These are phyloP conservation scores for Phialemoniopsis sp. DNA, from an alignment of 2,329 filamentous ascomycete species.

Conservation along the genomic window DNA sequence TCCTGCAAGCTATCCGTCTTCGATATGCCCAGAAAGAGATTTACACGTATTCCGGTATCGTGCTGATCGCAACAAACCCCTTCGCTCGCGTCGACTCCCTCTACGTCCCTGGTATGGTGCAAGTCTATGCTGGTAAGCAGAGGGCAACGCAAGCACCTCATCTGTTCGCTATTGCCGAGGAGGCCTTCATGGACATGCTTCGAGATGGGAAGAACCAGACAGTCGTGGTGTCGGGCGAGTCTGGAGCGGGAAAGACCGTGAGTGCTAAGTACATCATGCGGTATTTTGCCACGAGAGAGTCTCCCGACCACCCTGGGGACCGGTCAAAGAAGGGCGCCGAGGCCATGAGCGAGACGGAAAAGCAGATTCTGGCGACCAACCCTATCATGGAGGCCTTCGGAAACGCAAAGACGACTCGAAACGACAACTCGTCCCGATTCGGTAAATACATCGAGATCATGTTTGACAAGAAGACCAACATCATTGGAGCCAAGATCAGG, in stretches of 20 bases:
- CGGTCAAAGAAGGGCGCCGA: constrained; percentile 72
- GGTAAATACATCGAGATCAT: constrained; percentile 99
- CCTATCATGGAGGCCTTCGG: constrained; percentile 99
- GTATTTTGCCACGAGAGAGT: constrained; percentile 97
- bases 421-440: constrained; percentile 98
- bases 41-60: constrained; percentile 98
- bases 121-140: constrained; percentile 96
- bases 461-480: constrained; percentile 93
- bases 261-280: constrained; percentile 99
- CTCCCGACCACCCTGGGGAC: constrained; percentile 79
- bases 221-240: constrained; percentile 98
- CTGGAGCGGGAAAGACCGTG: constrained; percentile 97
- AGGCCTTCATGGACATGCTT: constrained; percentile 99
- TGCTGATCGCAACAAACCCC: constrained; percentile 96
- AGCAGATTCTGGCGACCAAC: constrained; percentile 96
- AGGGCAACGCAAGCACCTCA: constrained; percentile 95
- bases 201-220: constrained; percentile 96
- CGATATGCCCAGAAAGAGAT: constrained; percentile 98
- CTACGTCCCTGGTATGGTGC: constrained; percentile 99
- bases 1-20: constrained; percentile 94
- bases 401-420: constrained; percentile 98
- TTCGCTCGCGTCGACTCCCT: constrained; percentile 97
- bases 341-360: constrained; percentile 94
- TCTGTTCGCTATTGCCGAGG: constrained; percentile 97
- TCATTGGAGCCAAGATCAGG: constrained; percentile 95